A percentile compares a stretch with the other conserved stretches of the same genome.
phyloP scores from a whole-genome alignment of 805 yeast genomes.

The Candida ovalis region DNA sequence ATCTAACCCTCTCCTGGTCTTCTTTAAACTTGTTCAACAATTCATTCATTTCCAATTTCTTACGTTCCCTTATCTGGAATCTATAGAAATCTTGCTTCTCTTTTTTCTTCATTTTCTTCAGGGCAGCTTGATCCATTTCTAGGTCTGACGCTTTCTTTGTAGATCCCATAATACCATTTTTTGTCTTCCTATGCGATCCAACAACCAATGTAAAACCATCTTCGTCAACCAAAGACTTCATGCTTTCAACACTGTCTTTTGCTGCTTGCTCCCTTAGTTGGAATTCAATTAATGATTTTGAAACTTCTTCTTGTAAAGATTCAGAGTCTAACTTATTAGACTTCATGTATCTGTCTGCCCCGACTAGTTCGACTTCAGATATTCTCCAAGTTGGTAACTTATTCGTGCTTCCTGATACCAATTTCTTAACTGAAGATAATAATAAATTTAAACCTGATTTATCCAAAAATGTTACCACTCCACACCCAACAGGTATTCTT shows the following conservation, averaged over 20 bases:
- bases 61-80: slow-evolving; percentile 91
- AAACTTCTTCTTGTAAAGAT: slow-evolving; percentile 51
- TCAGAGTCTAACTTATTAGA: slow-evolving; percentile 45
- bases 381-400: slow-evolving; percentile 39
- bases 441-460: slow-evolving; percentile 64
- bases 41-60: slow-evolving; percentile 89
- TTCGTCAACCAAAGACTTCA: slow-evolving; percentile 71
- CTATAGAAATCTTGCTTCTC: slow-evolving; percentile 91
- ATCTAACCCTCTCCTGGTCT: slow-evolving; percentile 81
- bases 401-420: slow-evolving; percentile 24
- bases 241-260: slow-evolving; percentile 48
- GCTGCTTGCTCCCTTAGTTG: slow-evolving; percentile 66
- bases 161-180: slow-evolving; percentile 63
- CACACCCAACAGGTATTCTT: slow-evolving; percentile 66
- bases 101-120: slow-evolving; percentile 58
- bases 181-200: slow-evolving; percentile 78
- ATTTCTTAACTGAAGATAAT: slow-evolving; percentile 54
- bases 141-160: slow-evolving; percentile 27
- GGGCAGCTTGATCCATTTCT: slow-evolving; percentile 33
- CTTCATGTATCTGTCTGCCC: slow-evolving; percentile 40
- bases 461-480: slow-evolving; percentile 71
- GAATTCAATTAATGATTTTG: slow-evolving; percentile 61
- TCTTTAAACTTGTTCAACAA: slow-evolving; percentile 77
- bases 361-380: slow-evolving; percentile 24
- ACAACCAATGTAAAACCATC: slow-evolving; percentile 94